These are phyloP conservation scores for Cokeromyces recurvatus DNA, from an alignment of 371 early-diverging fungal species.

Conservation along the genomic window DNA sequence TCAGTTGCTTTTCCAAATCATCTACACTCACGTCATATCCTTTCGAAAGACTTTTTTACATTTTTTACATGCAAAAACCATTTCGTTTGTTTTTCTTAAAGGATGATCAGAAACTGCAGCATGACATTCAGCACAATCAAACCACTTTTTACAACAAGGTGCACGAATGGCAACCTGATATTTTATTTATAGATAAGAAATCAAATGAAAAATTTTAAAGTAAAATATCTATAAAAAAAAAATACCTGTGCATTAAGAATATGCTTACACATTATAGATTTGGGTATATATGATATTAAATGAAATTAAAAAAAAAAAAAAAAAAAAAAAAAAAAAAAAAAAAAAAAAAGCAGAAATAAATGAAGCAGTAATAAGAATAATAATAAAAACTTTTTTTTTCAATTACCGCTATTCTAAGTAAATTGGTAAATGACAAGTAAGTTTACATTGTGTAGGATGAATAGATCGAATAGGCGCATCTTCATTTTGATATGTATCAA, in stretches of 20 bases:
- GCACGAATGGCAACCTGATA: conserved; percentile 85
- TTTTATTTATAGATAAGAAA: too few relatives aligned
- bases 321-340: neutral
- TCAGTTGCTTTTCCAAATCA: too few relatives aligned
- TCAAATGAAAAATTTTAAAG: neutral
- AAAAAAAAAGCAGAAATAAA: neutral
- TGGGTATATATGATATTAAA: too few relatives aligned
- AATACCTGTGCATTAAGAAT: conserved; percentile 92
- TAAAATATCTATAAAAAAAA: neutral
- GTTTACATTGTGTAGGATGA: conserved; percentile 7
- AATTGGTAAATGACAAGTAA: conserved; percentile 32
- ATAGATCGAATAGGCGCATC: conserved; percentile 5
- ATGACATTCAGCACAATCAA: conserved; percentile 96
- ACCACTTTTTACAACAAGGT: conserved; percentile 94
- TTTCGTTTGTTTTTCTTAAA: conserved; percentile 79
- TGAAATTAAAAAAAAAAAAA: too few relatives aligned
- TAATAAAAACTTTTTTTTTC: too few relatives aligned
- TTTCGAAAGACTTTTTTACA: conserved; percentile 97
- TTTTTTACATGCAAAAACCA: conserved; percentile 97
- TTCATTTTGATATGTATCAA: conserved; percentile 21
- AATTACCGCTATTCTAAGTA: conserved; percentile 9
- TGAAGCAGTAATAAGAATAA: too few relatives aligned
- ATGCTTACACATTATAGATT: conserved; percentile 92
- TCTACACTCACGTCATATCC: conserved; percentile 63
- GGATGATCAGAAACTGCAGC: conserved; percentile 78